Base-by-base conservation (phyloP, 176 grass and related monocot species). In the Oryza brachyantha region DNA sequence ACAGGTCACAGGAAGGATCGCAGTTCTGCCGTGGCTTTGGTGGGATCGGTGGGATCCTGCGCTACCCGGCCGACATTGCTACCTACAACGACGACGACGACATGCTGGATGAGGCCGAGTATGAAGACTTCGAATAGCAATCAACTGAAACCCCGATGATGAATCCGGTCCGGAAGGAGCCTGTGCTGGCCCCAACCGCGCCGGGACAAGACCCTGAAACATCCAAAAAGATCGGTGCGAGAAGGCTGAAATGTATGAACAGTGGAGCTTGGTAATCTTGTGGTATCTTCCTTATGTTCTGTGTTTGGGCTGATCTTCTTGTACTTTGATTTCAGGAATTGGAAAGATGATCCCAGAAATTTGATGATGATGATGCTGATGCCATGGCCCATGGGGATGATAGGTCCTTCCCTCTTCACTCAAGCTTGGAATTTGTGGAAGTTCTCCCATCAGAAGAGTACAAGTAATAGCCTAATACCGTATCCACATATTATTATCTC, bases 1-100 rank as follows among this genome's bases (percentile, higher is more conserved):
- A 91, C 74, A 91, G 82, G 70, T 91, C 85, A 0, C 89, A 91
- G 73, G 85, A 91, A 81, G 89, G 89, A 39, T 91, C 89, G 13
- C 82, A 88, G 37, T 91, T 91, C 70, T 91, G 89, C 21, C 64
- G 78, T 12, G 89, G 89, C 58, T 88, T 91, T 65, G 89, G 85
- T 19, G 85, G 89, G 8, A 91, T 91, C 0, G 85, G 89, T 13
- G 89, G 85, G 42, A 88, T 91, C 60, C 82, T 91, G 11, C 85
- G 85, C 17, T 91, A 91, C 75, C 85, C 82, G 5, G 82, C 79
- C 0, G 89, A 91, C 37, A 21, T 91, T 11, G 16, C 68, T 26
- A 74, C 63, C 54, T 78, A 19, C 46, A 50, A 50, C 17, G 46
- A 85, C 22, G 79, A 86, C 11, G 88, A 73, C 0, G 84, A 84